Evolutionary conservation across 139 green algal genomes (phyloP), one percentile per base, ranked within the genome.

Genomic region (Chlorella sp.): DNA sequence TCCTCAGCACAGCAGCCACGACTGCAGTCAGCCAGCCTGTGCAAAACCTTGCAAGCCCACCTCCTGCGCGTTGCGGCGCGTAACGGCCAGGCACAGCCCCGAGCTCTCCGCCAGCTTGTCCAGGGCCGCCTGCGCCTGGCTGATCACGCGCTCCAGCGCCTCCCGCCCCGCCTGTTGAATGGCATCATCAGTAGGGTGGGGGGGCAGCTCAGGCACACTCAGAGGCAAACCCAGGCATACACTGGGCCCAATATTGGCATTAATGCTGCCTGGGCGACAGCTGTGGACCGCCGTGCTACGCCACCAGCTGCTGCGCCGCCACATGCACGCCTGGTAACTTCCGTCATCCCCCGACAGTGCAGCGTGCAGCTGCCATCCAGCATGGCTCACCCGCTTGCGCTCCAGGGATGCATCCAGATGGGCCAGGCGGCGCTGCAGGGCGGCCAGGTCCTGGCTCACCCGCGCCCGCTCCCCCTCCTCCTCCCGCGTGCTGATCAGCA

Each of bases 21-120:
- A 51, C 44, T 9, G 7, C 44, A 51, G 44, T 9, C 51, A 60
- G 12, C 51, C 51, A 60, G 51, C 51, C 51, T 4, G 51, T 15
- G 11, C 51, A 60, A 11, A 23, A 2, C 51, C 11, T 15, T 23
- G 13, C 51, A 6, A 51, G 21, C 51, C 47, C 34, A 80, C 60
- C 41, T 86, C 81, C 23, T 60, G 47, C n/a, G 81, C 81, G 56
- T 38, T 81, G 25, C 93, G 83, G 75, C 96, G 95, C 26, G 96
- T 89, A 41, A 96, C 94, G 7, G 88, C 94, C 21, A 98, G 88
- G 38, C 96, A 83, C 25, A 93, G 96, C 72, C 94, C 87, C 6
- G 90, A 95, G 74, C 86, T 94, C 78, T 98, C 94, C 39, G 96
- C 71, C 32, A 98, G 95, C 85, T 96, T 97, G 30, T 89, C 67